Evolutionary conservation across 2,329 filamentous ascomycete genomes (phyloP), one percentile per base, ranked within the genome.

Genomic region (Fusarium austroafricanum): DNA sequence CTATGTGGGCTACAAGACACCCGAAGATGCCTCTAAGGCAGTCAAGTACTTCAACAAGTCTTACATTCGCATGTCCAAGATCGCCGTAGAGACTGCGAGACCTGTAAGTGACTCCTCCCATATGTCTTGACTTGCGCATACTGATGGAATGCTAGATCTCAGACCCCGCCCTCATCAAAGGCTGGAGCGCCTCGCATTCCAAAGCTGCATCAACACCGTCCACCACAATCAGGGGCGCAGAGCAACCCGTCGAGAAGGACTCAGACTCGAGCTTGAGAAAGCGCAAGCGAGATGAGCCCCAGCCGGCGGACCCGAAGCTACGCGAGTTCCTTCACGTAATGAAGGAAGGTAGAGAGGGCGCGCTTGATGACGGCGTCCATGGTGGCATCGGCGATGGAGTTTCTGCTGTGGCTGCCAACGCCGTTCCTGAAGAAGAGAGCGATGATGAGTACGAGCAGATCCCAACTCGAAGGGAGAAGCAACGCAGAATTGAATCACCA

Each of bases 41-140:
- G 92, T 96, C 77, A 94, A 92, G 79, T 97, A 97, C 83, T 97
- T 97, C 85, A 94, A 99, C 84, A 93, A 89, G 78, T 91, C 94
- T 67, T 99, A 94, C 80, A 93, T 99, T 74, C 93, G 94, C 73
- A 96, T 97, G 92, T 97, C 94, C 59, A 96, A 91, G 83, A 94
- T 99, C 74, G 87, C 86, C 29, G 96, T 97, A 65, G 94, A 97
- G 82, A 83, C 96, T 75, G 96, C 96, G 57, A 90, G 88, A 78
- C 91, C 96, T 62, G 92, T 96, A 77, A 76, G 84, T 77, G 39
- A 47, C 42, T 55, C 45, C 49, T 51, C 37, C 33, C 49, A 39
- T 40, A 52, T 70, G 53, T 68, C 71, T 70, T 43, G 61, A 65
- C 55, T 52, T 57, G 57, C 38, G 40, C 55, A 59, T 74, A 55